phyloP scores from a whole-genome alignment of 129 eudicot species.

The Lactuca sativa region DNA sequence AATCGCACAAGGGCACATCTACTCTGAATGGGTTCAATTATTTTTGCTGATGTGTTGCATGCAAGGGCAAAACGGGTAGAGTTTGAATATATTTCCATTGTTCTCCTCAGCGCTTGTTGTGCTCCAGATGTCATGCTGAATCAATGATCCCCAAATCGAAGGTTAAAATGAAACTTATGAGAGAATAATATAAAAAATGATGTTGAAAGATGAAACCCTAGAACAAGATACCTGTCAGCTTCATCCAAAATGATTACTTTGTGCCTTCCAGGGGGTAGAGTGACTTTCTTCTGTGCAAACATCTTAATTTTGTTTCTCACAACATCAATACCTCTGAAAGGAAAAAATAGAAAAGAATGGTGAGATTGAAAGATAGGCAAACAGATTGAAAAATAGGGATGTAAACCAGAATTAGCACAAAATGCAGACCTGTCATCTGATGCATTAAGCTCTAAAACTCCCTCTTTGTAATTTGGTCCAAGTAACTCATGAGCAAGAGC shows the following conservation, averaged over 20 bases:
- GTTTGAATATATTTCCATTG: constrained; percentile 95
- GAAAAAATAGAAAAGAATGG: background rate
- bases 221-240: constrained; percentile 80
- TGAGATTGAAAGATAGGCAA: background rate
- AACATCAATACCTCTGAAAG: constrained; percentile 82
- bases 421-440: constrained; percentile 80
- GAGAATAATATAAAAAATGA: background rate
- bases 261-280: constrained; percentile 91
- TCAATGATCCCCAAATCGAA: constrained; percentile 9
- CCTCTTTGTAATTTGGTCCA: constrained; percentile 91
- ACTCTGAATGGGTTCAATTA: constrained; percentile 98
- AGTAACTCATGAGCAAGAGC: constrained; percentile 96
- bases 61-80: constrained; percentile 99
- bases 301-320: constrained; percentile 99
- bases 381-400: background rate
- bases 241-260: constrained; percentile 80
- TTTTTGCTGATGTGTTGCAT: constrained; percentile 91
- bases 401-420: background rate
- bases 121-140: constrained; percentile 99
- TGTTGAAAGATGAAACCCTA: background rate
- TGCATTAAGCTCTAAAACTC: constrained; percentile 94
- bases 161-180: background rate
- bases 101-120: constrained; percentile 95
- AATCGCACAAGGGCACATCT: constrained; percentile 98
- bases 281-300: constrained; percentile 98